Evolutionary conservation across 139 green algal genomes (phyloP).

Genomic region (Diplosphaera chodatii): DNA sequence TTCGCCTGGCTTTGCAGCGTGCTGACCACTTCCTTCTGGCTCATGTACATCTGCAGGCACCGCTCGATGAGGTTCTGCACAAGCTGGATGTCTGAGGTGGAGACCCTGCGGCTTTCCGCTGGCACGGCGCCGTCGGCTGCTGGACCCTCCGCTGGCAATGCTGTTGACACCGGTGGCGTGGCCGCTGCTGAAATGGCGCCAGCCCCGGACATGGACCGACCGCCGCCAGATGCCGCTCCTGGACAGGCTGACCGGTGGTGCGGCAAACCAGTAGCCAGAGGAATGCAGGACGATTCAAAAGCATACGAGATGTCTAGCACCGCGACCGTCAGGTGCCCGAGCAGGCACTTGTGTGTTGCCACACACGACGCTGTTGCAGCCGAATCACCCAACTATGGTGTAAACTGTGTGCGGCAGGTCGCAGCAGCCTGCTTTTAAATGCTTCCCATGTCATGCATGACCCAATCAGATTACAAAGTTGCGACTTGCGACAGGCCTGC

Average conservation of each 20-base stretch:
- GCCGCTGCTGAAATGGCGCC: background rate
- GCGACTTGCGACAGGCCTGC: no score
- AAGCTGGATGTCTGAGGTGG: constrained; percentile 71
- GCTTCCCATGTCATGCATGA: no score
- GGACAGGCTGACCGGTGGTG: background rate
- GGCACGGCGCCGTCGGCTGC: background rate
- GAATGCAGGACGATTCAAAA: no score
- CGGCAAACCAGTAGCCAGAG: no score
- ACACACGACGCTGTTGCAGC: no score
- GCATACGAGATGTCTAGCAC: no score
- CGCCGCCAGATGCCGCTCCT: background rate
- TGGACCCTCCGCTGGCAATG: background rate
- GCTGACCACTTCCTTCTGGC: constrained; percentile 70
- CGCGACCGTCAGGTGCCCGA: no score
- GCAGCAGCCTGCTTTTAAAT: no score
- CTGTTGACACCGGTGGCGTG: background rate
- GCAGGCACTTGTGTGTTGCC: no score
- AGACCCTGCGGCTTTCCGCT: constrained; percentile 41
- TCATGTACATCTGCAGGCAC: constrained; percentile 92
- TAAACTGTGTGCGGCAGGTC: no score
- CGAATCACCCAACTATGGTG: no score
- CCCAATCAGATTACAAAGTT: no score
- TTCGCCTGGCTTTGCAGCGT: constrained; percentile 63
- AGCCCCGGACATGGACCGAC: background rate
- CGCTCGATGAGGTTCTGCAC: constrained; percentile 92